These are phyloP conservation scores for Monosporascus sp. DNA, from an alignment of 2,329 filamentous ascomycete genomes.

Conservation along the genomic window DNA sequence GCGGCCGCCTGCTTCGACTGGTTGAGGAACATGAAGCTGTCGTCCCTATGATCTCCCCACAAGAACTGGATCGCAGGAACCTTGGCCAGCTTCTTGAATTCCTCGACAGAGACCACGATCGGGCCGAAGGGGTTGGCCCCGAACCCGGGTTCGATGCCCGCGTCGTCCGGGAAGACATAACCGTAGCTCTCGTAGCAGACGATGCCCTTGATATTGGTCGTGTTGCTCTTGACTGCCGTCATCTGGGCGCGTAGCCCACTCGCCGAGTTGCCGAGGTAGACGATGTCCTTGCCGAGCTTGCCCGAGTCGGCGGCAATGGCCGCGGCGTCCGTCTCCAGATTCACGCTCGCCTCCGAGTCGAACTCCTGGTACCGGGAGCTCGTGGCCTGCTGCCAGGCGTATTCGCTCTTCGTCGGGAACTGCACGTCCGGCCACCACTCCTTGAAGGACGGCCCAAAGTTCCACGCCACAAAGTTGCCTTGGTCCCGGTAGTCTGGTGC, in stretches of 20 bases:
- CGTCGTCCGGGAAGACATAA: constrained; percentile 19
- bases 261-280: constrained; percentile 31
- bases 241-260: constrained; percentile 29
- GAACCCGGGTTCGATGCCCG: constrained; percentile 12
- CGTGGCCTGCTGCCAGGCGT: constrained; percentile 30
- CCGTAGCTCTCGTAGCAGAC: constrained; percentile 24
- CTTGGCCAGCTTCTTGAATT: constrained; percentile 23
- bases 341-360: constrained; percentile 26
- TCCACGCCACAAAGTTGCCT: constrained; percentile 31
- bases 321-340: constrained; percentile 29
- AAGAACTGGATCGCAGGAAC: constrained; percentile 19
- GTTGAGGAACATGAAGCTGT: constrained; percentile 13
- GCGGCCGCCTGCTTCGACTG: constrained; percentile 17
- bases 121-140: constrained; percentile 14
- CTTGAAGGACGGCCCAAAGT: constrained; percentile 27
- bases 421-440: constrained; percentile 31
- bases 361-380: constrained; percentile 31
- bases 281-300: constrained; percentile 23
- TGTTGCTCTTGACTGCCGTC: constrained; percentile 28
- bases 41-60: constrained; percentile 21
- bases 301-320: constrained; percentile 30
- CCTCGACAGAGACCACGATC: constrained; percentile 17
- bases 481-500: constrained; percentile 28
- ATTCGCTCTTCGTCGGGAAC: constrained; percentile 26
- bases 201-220: constrained; percentile 32